Percentiles rank a stretch among this genome's conserved stretches.
These are phyloP conservation scores for Flaveria bidentis DNA, from an alignment of 129 eudicot genomes.

Conservation along the genomic window DNA sequence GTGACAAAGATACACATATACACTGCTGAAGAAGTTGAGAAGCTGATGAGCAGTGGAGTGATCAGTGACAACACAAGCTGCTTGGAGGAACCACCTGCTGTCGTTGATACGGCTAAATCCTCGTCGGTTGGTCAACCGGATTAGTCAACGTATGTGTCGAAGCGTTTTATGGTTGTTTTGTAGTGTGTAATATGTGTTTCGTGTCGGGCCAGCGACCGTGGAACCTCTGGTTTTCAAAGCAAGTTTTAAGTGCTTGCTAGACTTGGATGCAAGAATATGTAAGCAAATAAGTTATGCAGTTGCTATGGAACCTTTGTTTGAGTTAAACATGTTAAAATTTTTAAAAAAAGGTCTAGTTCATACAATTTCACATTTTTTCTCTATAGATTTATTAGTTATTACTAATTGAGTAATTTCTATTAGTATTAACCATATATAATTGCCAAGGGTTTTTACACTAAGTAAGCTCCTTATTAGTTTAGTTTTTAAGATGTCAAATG, in stretches of 20 bases:
- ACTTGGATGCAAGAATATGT: constrained; percentile 29
- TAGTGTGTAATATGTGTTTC: constrained; percentile 16
- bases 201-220: constrained; percentile 20
- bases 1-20: constrained; percentile 81
- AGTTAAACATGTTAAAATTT: neutral
- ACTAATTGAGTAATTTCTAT: too few relatives aligned
- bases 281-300: constrained; percentile 17
- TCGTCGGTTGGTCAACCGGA: constrained; percentile 60
- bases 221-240: constrained; percentile 33
- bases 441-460: too few relatives aligned
- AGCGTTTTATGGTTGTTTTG: constrained; percentile 22
- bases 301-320: neutral
- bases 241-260: constrained; percentile 31
- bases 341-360: too few relatives aligned
- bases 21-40: constrained; percentile 92
- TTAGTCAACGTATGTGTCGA: constrained; percentile 16
- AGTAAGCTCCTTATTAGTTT: too few relatives aligned
- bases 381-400: too few relatives aligned
- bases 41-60: constrained; percentile 63
- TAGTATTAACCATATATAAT: too few relatives aligned
- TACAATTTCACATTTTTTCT: too few relatives aligned
- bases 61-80: constrained; percentile 90
- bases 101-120: constrained; percentile 69
- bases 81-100: constrained; percentile 78
- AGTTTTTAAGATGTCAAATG: too few relatives aligned